Percentiles rank a stretch among this genome's conserved stretches.
These are phyloP conservation scores for Corymbia calophylla DNA, from an alignment of 441 rosid species.

Conservation along the genomic window DNA sequence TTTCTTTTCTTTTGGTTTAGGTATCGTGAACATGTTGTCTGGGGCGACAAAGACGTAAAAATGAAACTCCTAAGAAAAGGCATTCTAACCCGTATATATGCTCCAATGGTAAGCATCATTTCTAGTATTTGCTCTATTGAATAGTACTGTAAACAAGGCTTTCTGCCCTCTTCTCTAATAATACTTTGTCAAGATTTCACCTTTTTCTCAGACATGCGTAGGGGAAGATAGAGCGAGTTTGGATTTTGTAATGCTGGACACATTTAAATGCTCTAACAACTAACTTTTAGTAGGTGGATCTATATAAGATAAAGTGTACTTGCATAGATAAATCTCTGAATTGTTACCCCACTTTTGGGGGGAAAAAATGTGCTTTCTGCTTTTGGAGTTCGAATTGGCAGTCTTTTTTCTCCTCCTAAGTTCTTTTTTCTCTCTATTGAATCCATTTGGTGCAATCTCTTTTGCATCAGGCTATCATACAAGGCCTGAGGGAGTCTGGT, in stretches of 20 bases:
- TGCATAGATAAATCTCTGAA: background rate
- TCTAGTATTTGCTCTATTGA: background rate
- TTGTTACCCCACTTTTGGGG: background rate
- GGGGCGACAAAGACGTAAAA: constrained; percentile 68
- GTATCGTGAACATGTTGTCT: constrained; percentile 67
- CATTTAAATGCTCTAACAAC: background rate
- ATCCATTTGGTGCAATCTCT: background rate
- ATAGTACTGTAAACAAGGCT: background rate
- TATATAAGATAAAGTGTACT: background rate
- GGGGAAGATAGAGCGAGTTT: background rate
- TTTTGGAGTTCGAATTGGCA: background rate
- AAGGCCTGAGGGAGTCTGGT: constrained; percentile 64
- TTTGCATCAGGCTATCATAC: constrained; percentile 45
- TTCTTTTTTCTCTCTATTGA: background rate
- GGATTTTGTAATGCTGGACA: background rate
- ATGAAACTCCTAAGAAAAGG: constrained; percentile 60
- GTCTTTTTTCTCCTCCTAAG: background rate
- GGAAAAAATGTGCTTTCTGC: background rate
- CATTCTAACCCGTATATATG: constrained; percentile 53
- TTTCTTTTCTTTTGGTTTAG: constrained; percentile 25
- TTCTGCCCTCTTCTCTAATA: background rate
- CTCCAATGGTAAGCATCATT: constrained; percentile 53
- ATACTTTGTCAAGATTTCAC: background rate
- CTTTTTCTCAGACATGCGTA: background rate
- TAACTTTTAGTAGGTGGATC: background rate